Evolutionary conservation across 345 rosid species (phyloP), one percentile per base, ranked within the genome.

Genomic region (Triadica sebifera): DNA sequence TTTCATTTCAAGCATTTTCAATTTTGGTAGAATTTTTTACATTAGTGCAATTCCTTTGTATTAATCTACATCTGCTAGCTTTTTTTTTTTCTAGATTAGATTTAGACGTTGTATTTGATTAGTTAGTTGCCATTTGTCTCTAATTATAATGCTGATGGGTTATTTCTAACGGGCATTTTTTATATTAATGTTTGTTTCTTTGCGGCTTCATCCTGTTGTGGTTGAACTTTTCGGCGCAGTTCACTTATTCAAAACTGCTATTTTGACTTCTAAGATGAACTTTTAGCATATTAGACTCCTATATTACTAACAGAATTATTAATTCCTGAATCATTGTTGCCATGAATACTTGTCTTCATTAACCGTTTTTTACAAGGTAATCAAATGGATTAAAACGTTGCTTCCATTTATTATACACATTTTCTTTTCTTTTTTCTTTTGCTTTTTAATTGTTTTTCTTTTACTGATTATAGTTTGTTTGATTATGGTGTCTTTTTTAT

Each of bases 401-500:
- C 34, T 25, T 46, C 49, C n/a, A 25, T 65, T 63, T 45, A 65
- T 25, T 46, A 38, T 6, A 41, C 25, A n/a, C 8, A 12, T 65
- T 76, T 12, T 39, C 22, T 69, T 55, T 6, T 60, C 43, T 59
- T 38, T 43, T 67, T 41, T 2, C n/a, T 25, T 72, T 63, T 74
- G 51, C 9, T 15, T 3, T 62, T 50, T 53, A 24, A 46, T 58
- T 41, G 9, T n/a, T 25, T 72, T 59, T 74, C 56, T 13, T 2
- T 62, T 62, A 25, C 66, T 37, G 68, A 81, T 76, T 47, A 39
- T 69, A 20, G 60, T 61, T 77, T 57, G 72, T 76, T 71, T 73
- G 81, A 73, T 81, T 75, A 64, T 77, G 29, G 68, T 34, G 7
- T 74, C 73, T 65, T 64, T 4, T 50, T 22, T n/a, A 75, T 87